phyloP scores from a whole-genome alignment of 495 filamentous ascomycete genomes.

The Neurospora sp. region DNA sequence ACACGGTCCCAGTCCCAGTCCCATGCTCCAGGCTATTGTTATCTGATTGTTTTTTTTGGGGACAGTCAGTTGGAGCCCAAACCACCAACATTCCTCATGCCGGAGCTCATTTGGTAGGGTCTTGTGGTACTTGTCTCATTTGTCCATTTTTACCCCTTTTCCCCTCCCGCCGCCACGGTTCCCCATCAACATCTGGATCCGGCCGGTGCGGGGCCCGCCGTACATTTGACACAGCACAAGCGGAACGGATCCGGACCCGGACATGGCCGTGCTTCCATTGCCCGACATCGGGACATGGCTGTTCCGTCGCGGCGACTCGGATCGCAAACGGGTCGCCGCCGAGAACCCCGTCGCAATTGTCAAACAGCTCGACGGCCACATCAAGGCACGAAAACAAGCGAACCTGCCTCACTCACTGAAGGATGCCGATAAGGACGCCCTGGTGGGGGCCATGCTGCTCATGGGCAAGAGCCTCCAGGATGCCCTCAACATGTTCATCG shows the following conservation, averaged over 20 bases:
- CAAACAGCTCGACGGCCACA: slow-evolving; percentile 14
- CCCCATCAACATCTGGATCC: not conserved
- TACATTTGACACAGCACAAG: too few species aligned
- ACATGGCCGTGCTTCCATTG: slow-evolving; percentile 12
- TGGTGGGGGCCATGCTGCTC: slow-evolving; percentile 20
- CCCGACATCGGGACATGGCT: slow-evolving; percentile 18
- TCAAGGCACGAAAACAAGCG: slow-evolving; percentile 11
- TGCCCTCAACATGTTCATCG: slow-evolving; percentile 16
- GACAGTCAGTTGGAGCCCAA: not conserved
- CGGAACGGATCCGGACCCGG: not conserved
- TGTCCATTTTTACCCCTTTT: not conserved
- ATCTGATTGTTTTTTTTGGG: not conserved
- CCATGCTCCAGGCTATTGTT: not conserved
- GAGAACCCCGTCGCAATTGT: slow-evolving; percentile 16
- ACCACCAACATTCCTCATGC: not conserved
- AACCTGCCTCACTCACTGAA: slow-evolving; percentile 10
- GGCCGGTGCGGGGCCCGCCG: not conserved
- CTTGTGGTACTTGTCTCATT: not conserved
- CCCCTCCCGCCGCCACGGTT: not conserved
- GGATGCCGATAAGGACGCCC: slow-evolving; percentile 18
- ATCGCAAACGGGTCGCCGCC: slow-evolving; percentile 1
- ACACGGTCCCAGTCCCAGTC: not conserved
- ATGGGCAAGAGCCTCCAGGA: slow-evolving; percentile 19
- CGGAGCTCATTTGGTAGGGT: not conserved
- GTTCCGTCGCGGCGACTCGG: slow-evolving; percentile 14